Conservation (phyloP, 2,329 filamentous ascomycete species). For the Bipolaris zeicola region DNA sequence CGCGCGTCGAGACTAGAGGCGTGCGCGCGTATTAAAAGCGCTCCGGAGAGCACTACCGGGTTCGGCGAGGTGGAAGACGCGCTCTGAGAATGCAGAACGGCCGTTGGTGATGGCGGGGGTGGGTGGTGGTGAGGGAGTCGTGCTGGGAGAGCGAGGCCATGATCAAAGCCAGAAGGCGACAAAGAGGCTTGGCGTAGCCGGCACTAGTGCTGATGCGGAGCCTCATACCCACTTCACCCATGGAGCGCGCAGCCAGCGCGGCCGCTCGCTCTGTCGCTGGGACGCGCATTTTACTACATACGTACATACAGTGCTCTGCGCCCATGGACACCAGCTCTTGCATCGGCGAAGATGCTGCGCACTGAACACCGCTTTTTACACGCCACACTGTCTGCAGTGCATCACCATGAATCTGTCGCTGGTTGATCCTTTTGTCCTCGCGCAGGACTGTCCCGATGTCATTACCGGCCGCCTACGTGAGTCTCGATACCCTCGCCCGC, state of each 20-base stretch:
- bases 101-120: constrained; percentile 36
- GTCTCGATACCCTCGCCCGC: constrained; percentile 60
- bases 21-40: constrained; percentile 35
- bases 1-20: constrained; percentile 27
- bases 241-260: not conserved
- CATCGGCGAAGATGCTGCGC: constrained; percentile 29
- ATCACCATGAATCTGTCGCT: constrained; percentile 71
- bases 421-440: constrained; percentile 72
- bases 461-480: constrained; percentile 84
- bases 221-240: constrained; percentile 9
- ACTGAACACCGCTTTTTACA: constrained; percentile 20
- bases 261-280: not conserved
- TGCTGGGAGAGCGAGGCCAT: constrained; percentile 22
- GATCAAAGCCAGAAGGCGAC: constrained; percentile 22
- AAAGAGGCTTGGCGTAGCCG: constrained; percentile 12
- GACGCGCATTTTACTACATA: constrained; percentile 2
- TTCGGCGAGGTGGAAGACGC: constrained; percentile 37
- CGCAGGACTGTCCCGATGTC: constrained; percentile 86
- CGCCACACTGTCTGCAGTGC: constrained; percentile 17
- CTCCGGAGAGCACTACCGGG: constrained; percentile 33
- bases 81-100: constrained; percentile 43
- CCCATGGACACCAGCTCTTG: constrained; percentile 18
- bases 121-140: constrained; percentile 33
- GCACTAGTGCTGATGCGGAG: constrained; percentile 20
- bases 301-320: constrained; percentile 11